These are phyloP conservation scores for Durotheca rogersii DNA, from an alignment of 495 filamentous ascomycete species.

Conservation along the genomic window DNA sequence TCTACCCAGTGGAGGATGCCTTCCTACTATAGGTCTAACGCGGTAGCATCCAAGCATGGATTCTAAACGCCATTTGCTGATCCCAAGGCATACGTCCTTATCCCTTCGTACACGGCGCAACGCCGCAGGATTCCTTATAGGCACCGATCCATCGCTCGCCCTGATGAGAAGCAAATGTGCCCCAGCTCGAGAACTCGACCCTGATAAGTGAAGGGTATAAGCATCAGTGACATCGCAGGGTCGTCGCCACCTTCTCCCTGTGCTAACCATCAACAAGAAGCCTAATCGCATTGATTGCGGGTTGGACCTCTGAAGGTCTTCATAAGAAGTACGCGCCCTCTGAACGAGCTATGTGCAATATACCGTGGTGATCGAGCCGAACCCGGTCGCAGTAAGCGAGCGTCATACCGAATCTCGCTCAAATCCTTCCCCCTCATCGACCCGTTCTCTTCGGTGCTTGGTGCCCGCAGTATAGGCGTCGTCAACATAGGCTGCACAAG, in stretches of 20 bases:
- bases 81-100: too few relatives aligned
- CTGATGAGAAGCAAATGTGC: constrained; percentile 3
- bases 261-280: background rate
- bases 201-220: constrained; percentile 7
- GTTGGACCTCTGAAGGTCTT: too few relatives aligned
- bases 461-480: background rate
- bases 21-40: background rate
- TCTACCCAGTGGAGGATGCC: too few relatives aligned
- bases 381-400: constrained; percentile 5
- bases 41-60: background rate
- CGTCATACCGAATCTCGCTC: constrained; percentile 9
- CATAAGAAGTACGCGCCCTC: too few relatives aligned
- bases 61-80: too few relatives aligned
- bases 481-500: background rate
- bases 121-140: too few relatives aligned
- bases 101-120: too few relatives aligned
- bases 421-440: background rate
- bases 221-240: constrained; percentile 15
- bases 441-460: background rate
- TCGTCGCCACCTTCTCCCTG: background rate
- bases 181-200: constrained; percentile 9
- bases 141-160: background rate
- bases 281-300: background rate
- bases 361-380: constrained; percentile 3
- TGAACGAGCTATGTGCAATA: background rate